A percentile compares a stretch with the other conserved stretches of the same genome.
phyloP scores from a whole-genome alignment of 2,329 filamentous ascomycete species.

The Aspergillus sergii region DNA sequence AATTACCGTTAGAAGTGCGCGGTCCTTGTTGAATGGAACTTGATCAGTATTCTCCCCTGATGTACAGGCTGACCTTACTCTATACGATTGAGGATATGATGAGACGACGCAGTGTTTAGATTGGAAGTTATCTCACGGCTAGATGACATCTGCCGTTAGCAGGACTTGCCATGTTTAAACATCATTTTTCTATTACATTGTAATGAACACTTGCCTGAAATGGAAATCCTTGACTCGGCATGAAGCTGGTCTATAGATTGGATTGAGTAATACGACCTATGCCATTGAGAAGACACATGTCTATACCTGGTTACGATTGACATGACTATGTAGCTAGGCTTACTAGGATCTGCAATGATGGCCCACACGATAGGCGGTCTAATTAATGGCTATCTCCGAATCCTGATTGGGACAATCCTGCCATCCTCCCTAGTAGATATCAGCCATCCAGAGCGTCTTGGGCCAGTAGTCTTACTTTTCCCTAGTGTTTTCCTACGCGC shows the following conservation, averaged over 20 bases:
- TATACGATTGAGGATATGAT: background rate
- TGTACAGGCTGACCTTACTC: background rate
- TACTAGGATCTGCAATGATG: background rate
- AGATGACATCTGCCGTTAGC: accelerated
- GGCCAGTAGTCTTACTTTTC: background rate
- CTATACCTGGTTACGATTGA: background rate
- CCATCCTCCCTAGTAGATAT: background rate
- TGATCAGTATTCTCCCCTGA: background rate
- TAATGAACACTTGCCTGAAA: background rate
- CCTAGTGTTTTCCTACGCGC: background rate
- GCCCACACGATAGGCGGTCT: background rate
- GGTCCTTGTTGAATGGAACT: conserved; percentile 30
- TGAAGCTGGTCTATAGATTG: background rate
- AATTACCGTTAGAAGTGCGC: background rate
- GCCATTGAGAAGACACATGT: background rate
- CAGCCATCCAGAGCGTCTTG: background rate
- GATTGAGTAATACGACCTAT: background rate
- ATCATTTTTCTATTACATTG: background rate
- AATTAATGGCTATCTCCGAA: background rate
- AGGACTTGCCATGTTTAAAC: background rate
- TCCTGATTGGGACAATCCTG: background rate
- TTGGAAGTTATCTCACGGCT: background rate
- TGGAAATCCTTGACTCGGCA: background rate
- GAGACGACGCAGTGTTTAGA: background rate
- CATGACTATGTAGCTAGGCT: background rate